Base-by-base conservation (phyloP, 2,329 filamentous ascomycete species). In the Epicoccum nigrum region DNA sequence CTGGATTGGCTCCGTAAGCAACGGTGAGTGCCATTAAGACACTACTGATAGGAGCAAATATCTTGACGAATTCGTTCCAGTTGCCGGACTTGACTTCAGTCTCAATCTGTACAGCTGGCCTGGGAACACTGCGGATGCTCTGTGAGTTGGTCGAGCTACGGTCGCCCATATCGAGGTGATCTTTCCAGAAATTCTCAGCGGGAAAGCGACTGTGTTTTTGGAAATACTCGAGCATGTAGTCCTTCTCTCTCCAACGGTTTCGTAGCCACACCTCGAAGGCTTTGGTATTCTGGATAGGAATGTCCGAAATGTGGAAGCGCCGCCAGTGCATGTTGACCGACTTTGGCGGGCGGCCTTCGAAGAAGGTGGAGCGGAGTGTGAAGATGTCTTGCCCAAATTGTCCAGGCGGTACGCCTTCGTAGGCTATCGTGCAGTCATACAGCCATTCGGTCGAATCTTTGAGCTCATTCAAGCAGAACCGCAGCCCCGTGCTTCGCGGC, bases 281-380 rank as follows among this genome's bases (percentile, higher is more conserved):
- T 32, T 88, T 82, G 13, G 83, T 81, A 60, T 87, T 84, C 25
- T 91, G 82, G 8, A 96, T 81, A 0, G 93, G 93, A 34, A 99
- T 96, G 16, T 91, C 86, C 17, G 83, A 82, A 12, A 97, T 71
- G 27, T 84, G 83, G 74, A 96, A 97, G 8, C 92, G 86, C 45
- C 94, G 86, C 91, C 93, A 99, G 75, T 96, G 89, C 79, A 97
- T 92, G 74, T 97, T 97, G 65, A 97, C 92, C 1, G 92, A 96
- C 71, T 92, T 96, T 1, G 93, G 94, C 0, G 92, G 88, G 1
- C 90, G 85, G 11, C 94, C 92, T 71, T 94, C 85, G 56, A 97
- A 87, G 69, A 94, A 96, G 4, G 91, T 95, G 40, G 92, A 92
- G 2, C 85, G 83, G 4, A 99, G 80, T 0, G 90, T 92, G 73